Percentiles rank a stretch among this genome's conserved stretches.
phyloP scores from a whole-genome alignment of 371 early-diverging fungal species.

The Phascolomyces articulosus region DNA sequence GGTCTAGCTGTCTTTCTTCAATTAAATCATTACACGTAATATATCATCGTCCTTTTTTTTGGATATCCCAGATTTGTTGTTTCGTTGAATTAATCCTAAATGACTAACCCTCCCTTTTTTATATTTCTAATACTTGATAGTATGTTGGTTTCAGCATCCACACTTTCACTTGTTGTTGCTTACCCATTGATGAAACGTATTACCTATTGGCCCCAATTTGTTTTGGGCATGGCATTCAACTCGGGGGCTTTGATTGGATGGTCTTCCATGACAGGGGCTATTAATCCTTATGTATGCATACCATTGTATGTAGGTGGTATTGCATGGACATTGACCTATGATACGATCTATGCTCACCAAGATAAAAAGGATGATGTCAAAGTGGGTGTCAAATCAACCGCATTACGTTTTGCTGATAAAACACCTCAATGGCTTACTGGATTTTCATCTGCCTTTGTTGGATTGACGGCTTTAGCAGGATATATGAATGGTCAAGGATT shows the following conservation, averaged over 20 bases:
- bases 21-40: constrained; percentile 72
- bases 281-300: constrained; percentile 70
- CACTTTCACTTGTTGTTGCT: constrained; percentile 75
- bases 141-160: constrained; percentile 50
- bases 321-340: constrained; percentile 95
- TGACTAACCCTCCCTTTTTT: no score
- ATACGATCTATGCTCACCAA: constrained; percentile 96
- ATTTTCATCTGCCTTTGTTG: constrained; percentile 75
- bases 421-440: constrained; percentile 72
- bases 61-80: no score
- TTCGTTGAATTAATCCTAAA: no score
- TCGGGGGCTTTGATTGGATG: constrained; percentile 96
- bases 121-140: no score
- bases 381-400: constrained; percentile 93
- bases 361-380: constrained; percentile 89
- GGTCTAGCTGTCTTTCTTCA: constrained; percentile 83
- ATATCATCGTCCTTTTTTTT: no score
- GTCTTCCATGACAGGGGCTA: constrained; percentile 82
- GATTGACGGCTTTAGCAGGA: constrained; percentile 73
- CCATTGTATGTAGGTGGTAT: constrained; percentile 90
- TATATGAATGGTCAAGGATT: constrained; percentile 79
- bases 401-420: constrained; percentile 81
- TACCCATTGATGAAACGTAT: constrained; percentile 97
- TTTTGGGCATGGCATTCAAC: constrained; percentile 92
- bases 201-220: constrained; percentile 94